phyloP scores from a whole-genome alignment of 2,329 filamentous ascomycete species.

The Microsporum audouinii region DNA sequence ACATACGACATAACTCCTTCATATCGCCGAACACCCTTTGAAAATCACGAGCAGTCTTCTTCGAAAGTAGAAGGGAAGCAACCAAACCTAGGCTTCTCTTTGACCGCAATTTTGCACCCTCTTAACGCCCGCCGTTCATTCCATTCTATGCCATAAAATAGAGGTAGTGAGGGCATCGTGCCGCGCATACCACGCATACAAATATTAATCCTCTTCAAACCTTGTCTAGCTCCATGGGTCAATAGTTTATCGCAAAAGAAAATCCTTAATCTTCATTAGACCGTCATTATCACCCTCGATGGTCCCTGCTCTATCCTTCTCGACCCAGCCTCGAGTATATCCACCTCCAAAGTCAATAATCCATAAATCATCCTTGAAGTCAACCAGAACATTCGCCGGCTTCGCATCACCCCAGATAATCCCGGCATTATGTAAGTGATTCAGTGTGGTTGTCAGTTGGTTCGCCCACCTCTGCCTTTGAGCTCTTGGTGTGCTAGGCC shows the following conservation, averaged over 20 bases:
- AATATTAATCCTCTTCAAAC: too few species aligned
- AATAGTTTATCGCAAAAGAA: not conserved
- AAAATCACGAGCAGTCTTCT: not conserved
- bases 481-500: not conserved
- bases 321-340: conserved; percentile 9
- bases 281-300: conserved; percentile 7
- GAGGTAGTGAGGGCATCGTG: too few species aligned
- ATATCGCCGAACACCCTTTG: conserved; percentile 6
- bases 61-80: not conserved
- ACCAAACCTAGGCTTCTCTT: conserved; percentile 5
- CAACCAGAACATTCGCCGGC: conserved; percentile 3
- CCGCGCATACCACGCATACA: not conserved
- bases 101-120: conserved; percentile 8
- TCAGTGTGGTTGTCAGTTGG: conserved; percentile 1
- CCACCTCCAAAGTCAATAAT: conserved; percentile 7
- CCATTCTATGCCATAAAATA: too few species aligned
- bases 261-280: conserved; percentile 1
- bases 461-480: conserved; percentile 2
- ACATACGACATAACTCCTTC: not conserved
- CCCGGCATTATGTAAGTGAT: not conserved
- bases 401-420: conserved; percentile 9
- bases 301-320: not conserved
- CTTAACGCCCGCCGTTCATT: too few species aligned
- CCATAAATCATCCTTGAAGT: conserved; percentile 1
- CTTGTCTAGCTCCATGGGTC: not conserved